Conservation (phyloP, 306 rosid species). For the Lathyrus tuberosus region DNA sequence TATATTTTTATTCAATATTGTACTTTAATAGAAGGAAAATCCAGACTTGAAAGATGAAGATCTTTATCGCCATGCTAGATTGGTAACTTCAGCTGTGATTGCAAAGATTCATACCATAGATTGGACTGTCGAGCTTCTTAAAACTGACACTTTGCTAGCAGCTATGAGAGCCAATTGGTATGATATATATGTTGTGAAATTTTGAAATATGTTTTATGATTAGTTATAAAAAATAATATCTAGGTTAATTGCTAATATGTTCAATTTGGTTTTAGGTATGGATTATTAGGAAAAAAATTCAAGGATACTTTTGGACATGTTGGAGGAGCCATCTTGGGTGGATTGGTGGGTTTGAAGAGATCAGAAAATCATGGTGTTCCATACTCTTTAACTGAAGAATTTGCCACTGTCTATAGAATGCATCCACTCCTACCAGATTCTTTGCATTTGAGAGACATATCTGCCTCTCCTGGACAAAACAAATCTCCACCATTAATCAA, state of each 20-base stretch:
- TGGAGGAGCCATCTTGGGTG: slow-evolving; percentile 51
- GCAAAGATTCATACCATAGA: slow-evolving; percentile 74
- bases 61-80: slow-evolving; percentile 59
- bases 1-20: neutral
- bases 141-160: slow-evolving; percentile 62
- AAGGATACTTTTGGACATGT: slow-evolving; percentile 71
- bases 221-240: too few species aligned
- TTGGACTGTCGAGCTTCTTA: slow-evolving; percentile 76
- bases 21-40: slow-evolving; percentile 39
- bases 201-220: too few species aligned
- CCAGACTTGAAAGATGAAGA: slow-evolving; percentile 49
- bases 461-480: slow-evolving; percentile 47
- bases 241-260: neutral
- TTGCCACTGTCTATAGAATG: slow-evolving; percentile 60
- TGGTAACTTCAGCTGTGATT: slow-evolving; percentile 69
- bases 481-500: slow-evolving; percentile 51
- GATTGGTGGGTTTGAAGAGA: slow-evolving; percentile 55
- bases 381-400: slow-evolving; percentile 64
- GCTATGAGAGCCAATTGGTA: slow-evolving; percentile 64
- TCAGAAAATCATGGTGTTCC: slow-evolving; percentile 61
- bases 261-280: slow-evolving; percentile 49
- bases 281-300: slow-evolving; percentile 66
- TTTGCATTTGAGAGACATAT: slow-evolving; percentile 45
- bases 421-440: slow-evolving; percentile 58
- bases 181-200: neutral